Base-by-base conservation (phyloP, 257 asterid genomes). In the Scutellaria barbata region DNA sequence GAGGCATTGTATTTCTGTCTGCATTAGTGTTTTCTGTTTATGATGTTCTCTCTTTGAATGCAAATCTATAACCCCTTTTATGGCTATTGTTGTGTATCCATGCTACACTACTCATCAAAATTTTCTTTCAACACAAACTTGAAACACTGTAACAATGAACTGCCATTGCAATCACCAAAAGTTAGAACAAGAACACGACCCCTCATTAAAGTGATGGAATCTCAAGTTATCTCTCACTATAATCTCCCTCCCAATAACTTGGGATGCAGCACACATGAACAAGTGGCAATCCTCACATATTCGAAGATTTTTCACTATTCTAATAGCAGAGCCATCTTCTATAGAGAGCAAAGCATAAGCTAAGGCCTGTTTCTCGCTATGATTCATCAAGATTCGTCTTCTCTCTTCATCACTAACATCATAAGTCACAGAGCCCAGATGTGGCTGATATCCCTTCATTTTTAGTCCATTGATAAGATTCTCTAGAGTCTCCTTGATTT, bases 261-360 rank as follows among this genome's bases (percentile, higher is more conserved):
- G 45, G 16, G 95, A 93, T 7, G 85, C 90, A 22, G 80, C 76
- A 59, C 89, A 79, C 95, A 90, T 87, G 47, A 90, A 84, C 39
- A 78, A 55, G 62, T 90, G 97, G 70, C 98, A 93, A 59, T 93
- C 97, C 75, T 86, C 97, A 48, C 97, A 93, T 51, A 91, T 88
- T 74, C 97, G 82, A 6, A 93, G 81, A 76, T 93, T 93, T 75
- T 93, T 93, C 77, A 83, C 86, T 39, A 93, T 89, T 60, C 87
- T 90, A 20, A 90, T 78, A n/a, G 61, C 63, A 16, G 58, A 64
- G 8, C 74, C 84, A 17, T 74, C 78, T 7, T 64, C 77, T 11
- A 70, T 76, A 3, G 75, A 71, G 11, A 86, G 77, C 79, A 90
- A 69, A 2, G 82, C 90, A 62, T 78, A 90, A 0, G 85, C 94